A percentile compares a stretch with the other conserved stretches of the same genome.
Conservation (phyloP, 352 stramenopile genomes). For the Albugo candida region DNA sequence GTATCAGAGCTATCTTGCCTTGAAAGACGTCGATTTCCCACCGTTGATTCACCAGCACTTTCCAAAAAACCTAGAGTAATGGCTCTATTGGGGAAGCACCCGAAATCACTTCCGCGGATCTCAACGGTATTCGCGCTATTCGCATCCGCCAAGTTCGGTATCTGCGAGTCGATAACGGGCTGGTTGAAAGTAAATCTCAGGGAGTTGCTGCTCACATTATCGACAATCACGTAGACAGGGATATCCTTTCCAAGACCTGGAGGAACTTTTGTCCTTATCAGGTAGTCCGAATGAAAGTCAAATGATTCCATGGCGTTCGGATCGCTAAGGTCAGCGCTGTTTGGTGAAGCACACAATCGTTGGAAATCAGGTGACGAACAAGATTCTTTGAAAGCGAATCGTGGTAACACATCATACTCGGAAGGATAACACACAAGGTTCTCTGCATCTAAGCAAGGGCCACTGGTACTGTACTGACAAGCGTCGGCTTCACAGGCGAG, state of each 20-base stretch:
- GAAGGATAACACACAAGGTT: constrained; percentile 34
- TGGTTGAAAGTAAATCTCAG: constrained; percentile 37
- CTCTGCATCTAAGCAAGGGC: constrained; percentile 22
- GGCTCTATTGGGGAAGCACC: constrained; percentile 31
- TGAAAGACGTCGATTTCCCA: too few species aligned
- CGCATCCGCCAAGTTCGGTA: constrained; percentile 42
- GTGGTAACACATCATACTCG: constrained; percentile 12
- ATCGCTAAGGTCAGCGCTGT: not conserved
- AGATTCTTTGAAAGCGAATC: constrained; percentile 15
- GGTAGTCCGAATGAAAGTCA: constrained; percentile 22
- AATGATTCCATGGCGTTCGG: constrained; percentile 14
- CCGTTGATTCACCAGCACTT: too few species aligned
- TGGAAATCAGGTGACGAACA: constrained; percentile 15
- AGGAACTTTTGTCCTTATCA: constrained; percentile 22
- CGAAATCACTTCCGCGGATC: constrained; percentile 40
- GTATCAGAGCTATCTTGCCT: too few species aligned
- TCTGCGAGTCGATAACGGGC: constrained; percentile 26
- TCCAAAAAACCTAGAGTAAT: too few species aligned
- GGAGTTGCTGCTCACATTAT: constrained; percentile 25
- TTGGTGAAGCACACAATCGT: constrained; percentile 13
- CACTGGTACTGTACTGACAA: constrained; percentile 26
- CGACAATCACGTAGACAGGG: constrained; percentile 23
- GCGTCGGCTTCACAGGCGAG: constrained; percentile 12
- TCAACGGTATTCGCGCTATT: constrained; percentile 38
- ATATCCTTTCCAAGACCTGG: constrained; percentile 24